These are phyloP conservation scores for Oryza rufipogon DNA, from an alignment of 176 grass and related monocot species.

Conservation along the genomic window DNA sequence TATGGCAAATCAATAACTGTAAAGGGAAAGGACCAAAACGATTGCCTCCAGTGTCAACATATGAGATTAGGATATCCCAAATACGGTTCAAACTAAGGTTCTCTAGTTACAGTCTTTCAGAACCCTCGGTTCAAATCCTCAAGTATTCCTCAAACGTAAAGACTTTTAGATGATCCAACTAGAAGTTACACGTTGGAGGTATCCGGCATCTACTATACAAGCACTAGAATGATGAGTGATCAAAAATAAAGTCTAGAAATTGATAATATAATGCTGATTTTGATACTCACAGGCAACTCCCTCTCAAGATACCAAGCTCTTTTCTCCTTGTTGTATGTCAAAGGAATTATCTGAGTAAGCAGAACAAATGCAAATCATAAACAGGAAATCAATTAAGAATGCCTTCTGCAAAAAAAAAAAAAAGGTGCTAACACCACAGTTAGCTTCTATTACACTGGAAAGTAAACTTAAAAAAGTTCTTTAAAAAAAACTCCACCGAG, in stretches of 20 bases:
- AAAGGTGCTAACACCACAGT: not conserved
- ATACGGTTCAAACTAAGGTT: not conserved
- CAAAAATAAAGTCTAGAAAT: not conserved
- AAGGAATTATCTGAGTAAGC: constrained; percentile 62
- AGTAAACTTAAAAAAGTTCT: constrained; percentile 3
- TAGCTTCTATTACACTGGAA: not conserved
- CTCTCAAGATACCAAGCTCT: constrained; percentile 76
- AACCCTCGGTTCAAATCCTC: not conserved
- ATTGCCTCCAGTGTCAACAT: not conserved
- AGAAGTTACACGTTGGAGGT: not conserved
- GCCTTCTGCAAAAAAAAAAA: not conserved
- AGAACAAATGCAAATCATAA: constrained; percentile 9
- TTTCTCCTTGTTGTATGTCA: constrained; percentile 63
- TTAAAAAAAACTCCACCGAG: not conserved
- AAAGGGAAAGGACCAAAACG: not conserved
- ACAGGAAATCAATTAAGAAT: not conserved
- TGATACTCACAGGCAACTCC: constrained; percentile 75
- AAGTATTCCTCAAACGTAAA: not conserved
- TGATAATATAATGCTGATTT: not conserved
- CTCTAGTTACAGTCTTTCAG: not conserved
- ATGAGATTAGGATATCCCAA: not conserved
- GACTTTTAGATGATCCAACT: not conserved
- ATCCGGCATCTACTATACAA: not conserved
- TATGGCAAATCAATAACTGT: not conserved
- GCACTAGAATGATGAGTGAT: not conserved